Conservation (phyloP, 495 filamentous ascomycete species). For the Tuber aestivum region DNA sequence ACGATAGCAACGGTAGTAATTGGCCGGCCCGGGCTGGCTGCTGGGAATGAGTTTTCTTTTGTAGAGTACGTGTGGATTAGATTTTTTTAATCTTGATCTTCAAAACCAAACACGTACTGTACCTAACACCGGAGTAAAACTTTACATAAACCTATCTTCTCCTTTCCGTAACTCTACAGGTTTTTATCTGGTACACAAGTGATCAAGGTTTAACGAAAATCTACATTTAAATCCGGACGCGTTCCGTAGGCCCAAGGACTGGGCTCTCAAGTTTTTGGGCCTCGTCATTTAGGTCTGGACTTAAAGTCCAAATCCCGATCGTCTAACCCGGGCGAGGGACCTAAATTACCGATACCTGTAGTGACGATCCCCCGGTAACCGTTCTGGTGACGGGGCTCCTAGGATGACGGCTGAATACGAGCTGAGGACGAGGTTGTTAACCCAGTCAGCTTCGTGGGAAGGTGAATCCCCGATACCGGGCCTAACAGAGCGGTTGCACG, state of each 20-base stretch:
- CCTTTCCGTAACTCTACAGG: not conserved
- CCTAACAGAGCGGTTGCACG: no score
- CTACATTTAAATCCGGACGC: not conserved
- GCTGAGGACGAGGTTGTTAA: no score
- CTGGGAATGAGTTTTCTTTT: not conserved
- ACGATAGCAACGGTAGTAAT: not conserved
- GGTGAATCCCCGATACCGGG: no score
- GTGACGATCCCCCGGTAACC: no score
- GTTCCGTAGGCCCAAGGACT: not conserved
- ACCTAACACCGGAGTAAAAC: not conserved
- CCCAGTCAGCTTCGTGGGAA: no score
- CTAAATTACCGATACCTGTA: not conserved
- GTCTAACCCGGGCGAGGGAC: not conserved
- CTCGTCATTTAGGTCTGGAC: no score
- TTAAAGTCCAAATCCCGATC: not conserved
- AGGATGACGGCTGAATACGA: no score
- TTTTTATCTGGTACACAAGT: not conserved
- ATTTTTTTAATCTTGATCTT: not conserved
- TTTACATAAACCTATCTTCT: not conserved
- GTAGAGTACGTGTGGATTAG: no score
- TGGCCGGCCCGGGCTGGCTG: not conserved
- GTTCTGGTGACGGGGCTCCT: no score
- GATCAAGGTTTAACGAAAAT: not conserved
- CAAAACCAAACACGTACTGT: not conserved
- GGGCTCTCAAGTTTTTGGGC: not conserved